phyloP scores from a whole-genome alignment of 2,329 filamentous ascomycete species.

The Decorospora gaudefroyi region DNA sequence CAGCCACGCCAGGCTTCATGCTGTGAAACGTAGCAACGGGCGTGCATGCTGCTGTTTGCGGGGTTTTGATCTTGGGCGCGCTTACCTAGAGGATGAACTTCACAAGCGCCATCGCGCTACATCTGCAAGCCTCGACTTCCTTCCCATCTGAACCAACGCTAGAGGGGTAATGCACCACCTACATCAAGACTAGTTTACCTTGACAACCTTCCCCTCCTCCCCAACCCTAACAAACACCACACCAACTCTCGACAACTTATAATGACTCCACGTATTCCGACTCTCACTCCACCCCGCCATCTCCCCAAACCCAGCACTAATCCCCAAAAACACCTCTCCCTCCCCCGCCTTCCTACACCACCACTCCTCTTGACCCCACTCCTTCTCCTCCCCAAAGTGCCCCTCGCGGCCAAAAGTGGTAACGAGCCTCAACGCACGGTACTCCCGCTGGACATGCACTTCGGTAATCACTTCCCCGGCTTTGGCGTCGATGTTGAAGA shows the following conservation, averaged over 20 bases:
- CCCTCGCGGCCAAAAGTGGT: slow-evolving; percentile 19
- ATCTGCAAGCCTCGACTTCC: too few species aligned
- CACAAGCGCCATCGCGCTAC: too few species aligned
- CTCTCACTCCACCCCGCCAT: slow-evolving; percentile 15
- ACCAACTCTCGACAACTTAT: slow-evolving; percentile 7
- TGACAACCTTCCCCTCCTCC: neutral
- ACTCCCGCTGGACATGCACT: slow-evolving; percentile 17
- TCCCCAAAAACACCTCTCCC: slow-evolving; percentile 16
- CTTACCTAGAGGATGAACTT: neutral
- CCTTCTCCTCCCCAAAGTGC: slow-evolving; percentile 14
- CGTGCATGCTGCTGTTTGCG: neutral
- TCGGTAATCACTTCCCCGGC: slow-evolving; percentile 26
- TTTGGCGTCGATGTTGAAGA: slow-evolving; percentile 20
- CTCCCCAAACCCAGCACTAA: slow-evolving; percentile 14
- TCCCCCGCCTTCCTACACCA: slow-evolving; percentile 8
- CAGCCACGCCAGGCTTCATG: neutral
- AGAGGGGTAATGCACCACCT: too few species aligned
- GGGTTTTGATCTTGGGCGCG: neutral
- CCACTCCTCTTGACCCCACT: slow-evolving; percentile 13
- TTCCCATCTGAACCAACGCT: too few species aligned
- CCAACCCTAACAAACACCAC: slow-evolving; percentile 2
- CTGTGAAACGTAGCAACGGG: neutral
- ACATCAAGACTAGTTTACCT: too few species aligned
- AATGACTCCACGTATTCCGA: slow-evolving; percentile 13
- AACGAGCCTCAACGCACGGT: slow-evolving; percentile 18